These are phyloP conservation scores for Basidioascus undulatus DNA, from an alignment of 768 basidiomycete species.

Conservation along the genomic window DNA sequence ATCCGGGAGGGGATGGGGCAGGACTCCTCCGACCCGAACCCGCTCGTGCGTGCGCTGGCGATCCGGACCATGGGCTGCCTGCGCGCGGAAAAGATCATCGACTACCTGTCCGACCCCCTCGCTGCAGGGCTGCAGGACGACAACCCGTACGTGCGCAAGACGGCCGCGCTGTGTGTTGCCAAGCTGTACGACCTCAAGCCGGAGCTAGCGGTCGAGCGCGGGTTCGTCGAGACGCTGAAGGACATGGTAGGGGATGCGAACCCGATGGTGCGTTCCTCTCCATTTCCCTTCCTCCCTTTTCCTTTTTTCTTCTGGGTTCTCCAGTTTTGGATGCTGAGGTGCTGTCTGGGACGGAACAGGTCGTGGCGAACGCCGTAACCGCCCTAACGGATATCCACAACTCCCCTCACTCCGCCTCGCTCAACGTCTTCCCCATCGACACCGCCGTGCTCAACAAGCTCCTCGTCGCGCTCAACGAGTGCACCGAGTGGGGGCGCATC, in stretches of 20 bases:
- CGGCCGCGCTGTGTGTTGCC: constrained; percentile 85
- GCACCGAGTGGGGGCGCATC: constrained; percentile 96
- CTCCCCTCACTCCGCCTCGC: constrained; percentile 21
- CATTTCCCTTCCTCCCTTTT: constrained; percentile 1
- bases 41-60: constrained; percentile 80
- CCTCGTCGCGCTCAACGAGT: constrained; percentile 85
- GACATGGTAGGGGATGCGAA: constrained; percentile 91
- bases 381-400: constrained; percentile 79
- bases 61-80: constrained; percentile 96
- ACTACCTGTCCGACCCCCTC: constrained; percentile 88
- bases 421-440: constrained; percentile 63
- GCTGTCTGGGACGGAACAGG: constrained; percentile 30
- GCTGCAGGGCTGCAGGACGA: constrained; percentile 81
- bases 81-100: constrained; percentile 95
- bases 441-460: constrained; percentile 60
- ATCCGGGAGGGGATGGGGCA: constrained; percentile 19
- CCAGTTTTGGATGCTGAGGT: background rate
- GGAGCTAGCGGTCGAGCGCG: constrained; percentile 79
- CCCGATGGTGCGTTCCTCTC: constrained; percentile 51
- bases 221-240: constrained; percentile 63
- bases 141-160: constrained; percentile 95
- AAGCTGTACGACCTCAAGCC: constrained; percentile 96
- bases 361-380: constrained; percentile 87
- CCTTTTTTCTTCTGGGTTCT: background rate
- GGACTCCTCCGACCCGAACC: constrained; percentile 90